Evolutionary conservation across 169 alveolate species (phyloP), one percentile per base, ranked within the genome.

Genomic region (Toxoplasma gondii): DNA sequence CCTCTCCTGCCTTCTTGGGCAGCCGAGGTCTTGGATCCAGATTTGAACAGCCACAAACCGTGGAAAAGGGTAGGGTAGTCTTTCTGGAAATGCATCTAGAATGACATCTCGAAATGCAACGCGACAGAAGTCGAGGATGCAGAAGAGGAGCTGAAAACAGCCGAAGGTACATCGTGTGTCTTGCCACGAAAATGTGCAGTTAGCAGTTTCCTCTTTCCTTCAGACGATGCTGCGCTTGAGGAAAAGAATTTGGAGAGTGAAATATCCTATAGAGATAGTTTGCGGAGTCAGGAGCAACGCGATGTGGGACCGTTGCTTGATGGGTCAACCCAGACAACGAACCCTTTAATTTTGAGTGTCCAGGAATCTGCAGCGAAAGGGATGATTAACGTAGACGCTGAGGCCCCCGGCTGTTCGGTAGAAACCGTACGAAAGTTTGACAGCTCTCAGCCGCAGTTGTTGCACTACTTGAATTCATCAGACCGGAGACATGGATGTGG

Each of bases 351-450:
- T 27, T 29, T 19, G 41, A 17, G 44, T 34, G 53, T 49, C 38
- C 90, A 82, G 90, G 90, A 82, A 41, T 31, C 19, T 16, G 90
- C 64, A 38, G 90, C 67, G 34, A 44, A 39, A 9, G 64, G 41
- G 12, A 29, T 41, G 64, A 41, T 82, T 17, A 44, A 31, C 38
- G 39, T 41, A 44, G 90, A 39, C 36, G 36, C 34, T 2, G 64
- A 29, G 44, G 64, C 90, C 41, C 90, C 90, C 67, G 90, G 90
- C 44, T 82, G 90, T 31, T 41, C 90, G 24, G 90, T 82, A 44
- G 67, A 41, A 22, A 82, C 9, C 5, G 90, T 82, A 82, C 5
- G 88, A 17, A 80, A n/a, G 84, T 29, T 22, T 16, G 64, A 44
- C 31, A 31, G 88, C 34, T 22, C 27, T 22, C 22, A 27, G 58